Base-by-base conservation (phyloP, 78 protist genomes). In the Ministeria vibrans region DNA sequence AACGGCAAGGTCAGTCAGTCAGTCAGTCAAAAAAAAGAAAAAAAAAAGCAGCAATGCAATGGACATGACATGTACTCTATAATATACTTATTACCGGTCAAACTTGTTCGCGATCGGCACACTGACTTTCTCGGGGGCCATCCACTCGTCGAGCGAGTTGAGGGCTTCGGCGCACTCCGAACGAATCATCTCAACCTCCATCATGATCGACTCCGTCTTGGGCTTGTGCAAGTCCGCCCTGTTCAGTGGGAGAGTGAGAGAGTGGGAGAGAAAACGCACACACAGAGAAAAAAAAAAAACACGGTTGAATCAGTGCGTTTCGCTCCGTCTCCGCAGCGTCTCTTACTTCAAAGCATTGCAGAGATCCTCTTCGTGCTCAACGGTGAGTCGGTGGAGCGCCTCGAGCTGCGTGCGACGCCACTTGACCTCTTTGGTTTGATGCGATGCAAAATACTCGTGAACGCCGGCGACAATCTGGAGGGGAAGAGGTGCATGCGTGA, bases 341-440 rank as follows among this genome's bases (percentile, higher is more conserved):
- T 11, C 13, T n/a, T 59, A 27, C 64, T n/a, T n/a, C n/a, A n/a
- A n/a, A n/a, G n/a, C n/a, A n/a, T n/a, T n/a, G n/a, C n/a, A n/a
- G 64, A 59, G 11, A n/a, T 22, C 49, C 22, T 66, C 73, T 32
- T 30, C 76, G 28, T 70, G 38, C 15, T 45, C 77, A 18, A 6
- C 41, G 77, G 25, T 7, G 39, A 43, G 36, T 41, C 45, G 45
- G 46, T 2, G 28, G 28, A 46, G 64, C 22, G 55, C 62, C 36
- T 9, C 39, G 42, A 72, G 77, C 77, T 72, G 77, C 61, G 20
- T 30, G 44, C 41, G 30, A 61, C 77, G 77, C 23, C 46, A 72
- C 36, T 15, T 22, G 36, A 68, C 13, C 9, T 5, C 15, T 20
- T 3, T 7, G 3, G 41, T 34, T 3, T 4, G 23, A 15, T 42